A percentile compares a stretch with the other conserved stretches of the same genome.
Evolutionary conservation across 495 filamentous ascomycete species (phyloP).

Genomic region (Aspergillus haitiensis): DNA sequence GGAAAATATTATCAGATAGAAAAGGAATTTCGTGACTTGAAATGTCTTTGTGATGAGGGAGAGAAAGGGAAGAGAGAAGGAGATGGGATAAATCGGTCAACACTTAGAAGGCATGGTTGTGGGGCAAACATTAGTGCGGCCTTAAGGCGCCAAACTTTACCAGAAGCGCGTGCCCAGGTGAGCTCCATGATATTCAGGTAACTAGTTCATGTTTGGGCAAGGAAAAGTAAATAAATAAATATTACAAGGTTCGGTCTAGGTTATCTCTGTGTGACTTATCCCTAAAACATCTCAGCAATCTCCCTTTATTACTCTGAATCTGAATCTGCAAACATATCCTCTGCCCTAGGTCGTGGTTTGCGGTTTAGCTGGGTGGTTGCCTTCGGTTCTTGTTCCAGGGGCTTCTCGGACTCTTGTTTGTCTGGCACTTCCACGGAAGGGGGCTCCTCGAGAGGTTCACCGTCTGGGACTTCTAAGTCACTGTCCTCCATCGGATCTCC

Average conservation of each 20-base stretch:
- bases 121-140: conserved; percentile 15
- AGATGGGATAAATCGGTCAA: conserved; percentile 4
- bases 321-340: conserved; percentile 90
- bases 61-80: conserved; percentile 5
- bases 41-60: conserved; percentile 1
- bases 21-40: background rate
- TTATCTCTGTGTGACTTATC: background rate
- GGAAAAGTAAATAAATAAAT: conserved; percentile 1
- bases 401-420: conserved; percentile 22
- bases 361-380: conserved; percentile 32
- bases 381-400: conserved; percentile 18
- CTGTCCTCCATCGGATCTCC: conserved; percentile 60
- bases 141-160: conserved; percentile 13
- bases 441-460: conserved; percentile 53
- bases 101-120: conserved; percentile 9
- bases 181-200: too few relatives aligned
- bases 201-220: background rate
- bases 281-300: background rate
- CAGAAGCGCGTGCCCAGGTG: background rate
- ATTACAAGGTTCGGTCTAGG: background rate
- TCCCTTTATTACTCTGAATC: conserved; percentile 43
- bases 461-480: conserved; percentile 52
- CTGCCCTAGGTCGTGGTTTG: conserved; percentile 73
- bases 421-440: conserved; percentile 42
- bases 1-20: conserved; percentile 1